Conservation (phyloP, 192 early-diverging fungal species). For the Chytriomyces confervae region DNA sequence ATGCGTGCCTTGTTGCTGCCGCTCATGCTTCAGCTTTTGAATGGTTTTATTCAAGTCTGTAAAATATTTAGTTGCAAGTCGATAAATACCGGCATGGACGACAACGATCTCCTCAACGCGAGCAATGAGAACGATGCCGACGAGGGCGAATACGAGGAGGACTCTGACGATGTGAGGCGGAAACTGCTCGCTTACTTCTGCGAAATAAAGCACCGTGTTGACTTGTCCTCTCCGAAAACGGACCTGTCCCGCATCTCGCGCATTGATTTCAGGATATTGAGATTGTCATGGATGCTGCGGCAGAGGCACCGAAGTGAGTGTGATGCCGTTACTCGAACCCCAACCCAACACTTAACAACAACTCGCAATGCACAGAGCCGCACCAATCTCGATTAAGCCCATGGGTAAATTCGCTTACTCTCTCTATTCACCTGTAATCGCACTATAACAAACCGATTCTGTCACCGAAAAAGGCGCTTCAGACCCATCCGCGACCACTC, state of each 20-base stretch:
- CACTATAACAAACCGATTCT: not conserved
- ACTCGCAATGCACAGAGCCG: not conserved
- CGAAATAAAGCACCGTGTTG: not conserved
- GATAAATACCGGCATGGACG: slow-evolving; percentile 5
- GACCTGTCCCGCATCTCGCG: not conserved
- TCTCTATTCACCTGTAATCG: not conserved
- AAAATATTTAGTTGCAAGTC: not conserved
- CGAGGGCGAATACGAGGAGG: slow-evolving; percentile 58
- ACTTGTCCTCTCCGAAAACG: not conserved
- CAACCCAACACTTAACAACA: no score
- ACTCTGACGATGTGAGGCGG: slow-evolving; percentile 67
- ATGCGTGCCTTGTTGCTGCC: slow-evolving; percentile 7
- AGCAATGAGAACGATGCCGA: slow-evolving; percentile 47
- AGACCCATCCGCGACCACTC: no score
- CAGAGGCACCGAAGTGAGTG: slow-evolving; percentile 21
- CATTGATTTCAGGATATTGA: slow-evolving; percentile 63
- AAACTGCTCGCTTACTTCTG: slow-evolving; percentile 2
- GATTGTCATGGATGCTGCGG: slow-evolving; percentile 69
- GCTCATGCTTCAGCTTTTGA: not conserved
- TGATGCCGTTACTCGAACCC: no score
- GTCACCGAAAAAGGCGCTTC: no score
- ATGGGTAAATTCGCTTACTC: not conserved
- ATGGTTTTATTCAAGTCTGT: not conserved
- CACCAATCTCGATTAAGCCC: slow-evolving; percentile 5
- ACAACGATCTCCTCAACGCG: slow-evolving; percentile 1